A percentile compares a stretch with the other conserved stretches of the same genome.
Conservation (phyloP, 768 basidiomycete species). For the Amylocystis lapponica region DNA sequence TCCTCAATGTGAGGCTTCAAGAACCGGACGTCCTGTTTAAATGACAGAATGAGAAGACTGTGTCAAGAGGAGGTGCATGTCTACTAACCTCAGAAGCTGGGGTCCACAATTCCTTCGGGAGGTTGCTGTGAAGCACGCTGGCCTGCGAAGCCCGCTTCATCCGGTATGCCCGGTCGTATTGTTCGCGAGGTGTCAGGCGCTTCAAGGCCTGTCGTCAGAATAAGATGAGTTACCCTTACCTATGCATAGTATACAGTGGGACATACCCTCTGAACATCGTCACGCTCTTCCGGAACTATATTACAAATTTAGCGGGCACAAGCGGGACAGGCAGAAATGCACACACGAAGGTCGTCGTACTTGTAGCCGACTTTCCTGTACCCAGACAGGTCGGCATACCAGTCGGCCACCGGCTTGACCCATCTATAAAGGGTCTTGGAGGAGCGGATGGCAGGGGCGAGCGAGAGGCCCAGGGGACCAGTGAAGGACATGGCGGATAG, state of each 20-base stretch:
- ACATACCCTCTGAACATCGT: conserved; percentile 71
- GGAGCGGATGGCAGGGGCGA: conserved; percentile 71
- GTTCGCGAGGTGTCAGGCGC: conserved; percentile 73
- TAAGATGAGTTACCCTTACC: background rate
- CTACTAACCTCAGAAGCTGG: conserved; percentile 63
- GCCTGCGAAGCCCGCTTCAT: conserved; percentile 79
- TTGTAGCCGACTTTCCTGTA: conserved; percentile 85
- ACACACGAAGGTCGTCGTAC: conserved; percentile 92
- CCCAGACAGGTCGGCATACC: conserved; percentile 77
- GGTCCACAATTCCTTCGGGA: conserved; percentile 81
- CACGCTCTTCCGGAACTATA: conserved; percentile 71
- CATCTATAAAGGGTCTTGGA: conserved; percentile 61
- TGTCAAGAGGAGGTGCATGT: background rate
- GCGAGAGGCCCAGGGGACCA: conserved; percentile 64
- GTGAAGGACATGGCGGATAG: conserved; percentile 37
- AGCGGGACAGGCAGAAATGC: conserved; percentile 1
- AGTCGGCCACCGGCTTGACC: conserved; percentile 73
- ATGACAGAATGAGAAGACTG: background rate
- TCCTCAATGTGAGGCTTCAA: conserved; percentile 71
- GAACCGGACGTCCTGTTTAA: conserved; percentile 82
- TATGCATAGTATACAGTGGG: background rate
- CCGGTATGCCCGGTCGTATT: conserved; percentile 89
- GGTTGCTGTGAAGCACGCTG: conserved; percentile 69
- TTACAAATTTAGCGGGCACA: background rate
- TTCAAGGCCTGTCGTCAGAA: conserved; percentile 57